phyloP scores from a whole-genome alignment of 2,329 filamentous ascomycete species.

The Calonectria ilicicola region DNA sequence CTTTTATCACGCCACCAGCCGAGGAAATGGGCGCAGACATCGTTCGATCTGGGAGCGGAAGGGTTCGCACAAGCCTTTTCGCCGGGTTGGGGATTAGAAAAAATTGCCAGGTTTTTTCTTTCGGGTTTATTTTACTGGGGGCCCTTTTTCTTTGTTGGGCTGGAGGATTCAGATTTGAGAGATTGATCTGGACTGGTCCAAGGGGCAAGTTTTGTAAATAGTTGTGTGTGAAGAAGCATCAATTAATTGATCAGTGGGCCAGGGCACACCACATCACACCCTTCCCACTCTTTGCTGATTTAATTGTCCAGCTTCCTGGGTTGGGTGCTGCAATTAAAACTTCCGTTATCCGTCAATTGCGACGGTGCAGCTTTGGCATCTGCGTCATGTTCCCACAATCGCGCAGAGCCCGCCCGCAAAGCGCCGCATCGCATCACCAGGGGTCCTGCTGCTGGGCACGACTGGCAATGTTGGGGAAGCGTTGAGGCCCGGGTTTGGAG shows the following conservation, averaged over 20 bases:
- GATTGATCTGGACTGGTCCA: neutral
- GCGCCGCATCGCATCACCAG: neutral
- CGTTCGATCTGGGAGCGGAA: slow-evolving; percentile 4
- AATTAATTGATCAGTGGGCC: neutral
- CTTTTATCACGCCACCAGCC: slow-evolving; percentile 5
- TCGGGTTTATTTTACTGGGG: neutral
- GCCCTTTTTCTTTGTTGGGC: slow-evolving; percentile 2
- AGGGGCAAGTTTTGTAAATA: too few species aligned
- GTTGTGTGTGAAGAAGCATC: too few species aligned
- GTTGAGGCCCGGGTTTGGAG: neutral
- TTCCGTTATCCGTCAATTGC: neutral
- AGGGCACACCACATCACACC: too few species aligned
- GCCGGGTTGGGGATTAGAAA: slow-evolving; percentile 10
- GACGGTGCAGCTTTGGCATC: slow-evolving; percentile 3
- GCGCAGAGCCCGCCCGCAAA: neutral
- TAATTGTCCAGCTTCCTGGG: neutral
- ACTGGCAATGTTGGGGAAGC: slow-evolving; percentile 4
- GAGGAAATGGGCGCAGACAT: slow-evolving; percentile 7
- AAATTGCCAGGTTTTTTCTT: neutral
- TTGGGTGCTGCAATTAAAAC: neutral
- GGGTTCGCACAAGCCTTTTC: slow-evolving; percentile 12
- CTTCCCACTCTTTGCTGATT: neutral
- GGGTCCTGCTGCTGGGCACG: neutral
- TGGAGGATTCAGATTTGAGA: neutral
- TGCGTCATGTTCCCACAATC: slow-evolving; percentile 1